Evolutionary conservation across 2,329 filamentous ascomycete species (phyloP).

Genomic region (Fusarium sp.): DNA sequence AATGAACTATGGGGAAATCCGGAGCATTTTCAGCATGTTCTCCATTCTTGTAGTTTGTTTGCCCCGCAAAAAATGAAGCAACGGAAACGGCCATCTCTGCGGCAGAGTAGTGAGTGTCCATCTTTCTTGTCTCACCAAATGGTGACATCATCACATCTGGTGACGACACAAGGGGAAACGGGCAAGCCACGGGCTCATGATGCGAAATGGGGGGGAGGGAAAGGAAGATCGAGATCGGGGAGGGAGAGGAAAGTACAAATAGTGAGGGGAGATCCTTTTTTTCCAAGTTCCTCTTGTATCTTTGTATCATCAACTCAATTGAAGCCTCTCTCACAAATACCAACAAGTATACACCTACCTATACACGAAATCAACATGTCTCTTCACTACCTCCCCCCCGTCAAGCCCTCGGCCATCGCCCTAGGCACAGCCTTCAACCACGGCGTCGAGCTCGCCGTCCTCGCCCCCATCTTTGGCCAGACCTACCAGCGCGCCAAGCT

Average conservation of each 20-base stretch:
- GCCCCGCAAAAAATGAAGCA: conserved; percentile 18
- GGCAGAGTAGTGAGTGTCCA: neutral
- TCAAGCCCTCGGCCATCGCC: conserved; percentile 98
- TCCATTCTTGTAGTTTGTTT: neutral
- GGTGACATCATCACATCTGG: conserved; percentile 58
- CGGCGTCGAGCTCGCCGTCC: conserved; percentile 86
- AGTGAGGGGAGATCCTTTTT: conserved; percentile 20
- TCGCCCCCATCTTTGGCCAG: conserved; percentile 91
- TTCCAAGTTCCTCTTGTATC: conserved; percentile 11
- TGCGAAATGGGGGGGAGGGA: conserved; percentile 27
- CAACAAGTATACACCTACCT: too few relatives aligned
- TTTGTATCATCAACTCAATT: conserved; percentile 24
- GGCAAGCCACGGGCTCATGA: conserved; percentile 43
- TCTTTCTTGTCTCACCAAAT: conserved; percentile 43
- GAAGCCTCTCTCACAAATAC: neutral
- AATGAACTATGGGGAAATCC: neutral
- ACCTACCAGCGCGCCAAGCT: conserved; percentile 93
- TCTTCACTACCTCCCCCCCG: conserved; percentile 75
- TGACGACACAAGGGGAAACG: conserved; percentile 48
- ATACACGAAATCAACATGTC: conserved; percentile 64
- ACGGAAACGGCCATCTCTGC: neutral
- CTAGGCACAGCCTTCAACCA: conserved; percentile 97
- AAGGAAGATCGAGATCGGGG: conserved; percentile 41
- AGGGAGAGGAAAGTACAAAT: conserved; percentile 44
- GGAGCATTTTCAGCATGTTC: neutral